phyloP scores from a whole-genome alignment of 805 yeast genomes.

The Ogataea chonburiensis region DNA sequence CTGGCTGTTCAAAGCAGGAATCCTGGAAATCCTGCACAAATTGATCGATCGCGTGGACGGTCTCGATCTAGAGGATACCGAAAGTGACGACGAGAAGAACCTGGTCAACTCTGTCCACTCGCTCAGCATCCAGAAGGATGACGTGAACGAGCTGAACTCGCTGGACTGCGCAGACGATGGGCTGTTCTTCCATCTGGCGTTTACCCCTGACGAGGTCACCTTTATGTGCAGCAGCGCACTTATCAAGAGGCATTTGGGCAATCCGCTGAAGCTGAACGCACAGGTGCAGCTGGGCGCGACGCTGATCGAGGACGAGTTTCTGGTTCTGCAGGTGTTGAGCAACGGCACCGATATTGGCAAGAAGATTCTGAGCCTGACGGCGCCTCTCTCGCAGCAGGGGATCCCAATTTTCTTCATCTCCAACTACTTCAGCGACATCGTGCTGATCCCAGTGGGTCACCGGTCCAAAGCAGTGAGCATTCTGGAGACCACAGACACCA shows the following conservation, averaged over 20 bases:
- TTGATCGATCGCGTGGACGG: slow-evolving; percentile 34
- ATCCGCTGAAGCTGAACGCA: slow-evolving; percentile 35
- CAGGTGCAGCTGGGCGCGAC: slow-evolving; percentile 33
- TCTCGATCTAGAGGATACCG: slow-evolving; percentile 16
- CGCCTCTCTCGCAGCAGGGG: slow-evolving; percentile 54
- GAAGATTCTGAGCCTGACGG: slow-evolving; percentile 54
- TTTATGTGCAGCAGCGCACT: slow-evolving; percentile 48
- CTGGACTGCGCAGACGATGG: slow-evolving; percentile 37
- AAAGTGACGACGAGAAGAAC: slow-evolving; percentile 4
- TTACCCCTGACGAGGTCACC: slow-evolving; percentile 63
- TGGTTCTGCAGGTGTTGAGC: slow-evolving; percentile 57
- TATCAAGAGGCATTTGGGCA: slow-evolving; percentile 39
- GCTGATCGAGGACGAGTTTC: slow-evolving; percentile 43
- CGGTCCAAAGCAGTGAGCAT: slow-evolving; percentile 46
- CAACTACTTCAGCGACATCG: slow-evolving; percentile 63
- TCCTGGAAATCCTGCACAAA: slow-evolving; percentile 45
- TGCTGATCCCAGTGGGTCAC: slow-evolving; percentile 50
- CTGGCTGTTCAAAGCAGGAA: slow-evolving; percentile 53
- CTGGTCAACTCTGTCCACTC: slow-evolving; percentile 20
- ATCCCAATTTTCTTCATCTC: slow-evolving; percentile 61
- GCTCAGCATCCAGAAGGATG: slow-evolving; percentile 10
- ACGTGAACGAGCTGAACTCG: slow-evolving; percentile 9
- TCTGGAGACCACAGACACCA: slow-evolving; percentile 31
- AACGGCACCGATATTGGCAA: slow-evolving; percentile 56
- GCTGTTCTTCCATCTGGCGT: slow-evolving; percentile 57